Evolutionary conservation across 2,329 filamentous ascomycete species (phyloP), one percentile per base, ranked within the genome.

Genomic region (Dactylellina sp.): DNA sequence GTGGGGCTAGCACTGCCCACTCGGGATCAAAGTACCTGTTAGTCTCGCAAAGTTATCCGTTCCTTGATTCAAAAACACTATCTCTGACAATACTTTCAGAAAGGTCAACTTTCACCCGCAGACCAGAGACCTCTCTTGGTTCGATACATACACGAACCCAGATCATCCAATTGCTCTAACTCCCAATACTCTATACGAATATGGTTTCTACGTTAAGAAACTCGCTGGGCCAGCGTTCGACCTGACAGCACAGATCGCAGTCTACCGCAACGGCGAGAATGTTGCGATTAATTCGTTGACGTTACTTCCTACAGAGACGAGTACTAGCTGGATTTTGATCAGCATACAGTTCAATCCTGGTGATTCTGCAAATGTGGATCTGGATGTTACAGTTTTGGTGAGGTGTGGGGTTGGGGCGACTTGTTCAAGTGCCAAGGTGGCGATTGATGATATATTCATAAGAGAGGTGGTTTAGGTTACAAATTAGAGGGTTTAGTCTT

Each of bases 271-370:
- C 25, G 49, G 60, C 9, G 49, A 63, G 28, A 53, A 55, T 22
- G 49, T 53, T n/a, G 60, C 60, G 11, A 35, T 55, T 7, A 55
- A 55, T 37, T 63, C 60, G 1, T 22, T 11, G 46, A 55, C 49
- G 3, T 14, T 63, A 20, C 40, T 46, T 9, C 35, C 60, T 12
- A 6, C 25, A 9, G 24, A 63, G 24, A 63, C 35, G 20, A 63
- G 60, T 16, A 63, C 47, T 4, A 55, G 47, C 24, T 63, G 49
- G 60, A 53, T 20, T 2, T 55, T 53, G 47, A 52, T 53, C 4
- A 63, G 60, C 12, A 46, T 63, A 22, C 60, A 53, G 18, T 63
- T 55, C 35, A 63, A 63, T 18, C 46, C 49, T 11, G 60, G 60
- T 9, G 60, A 61, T 44, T 44, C 52, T 35, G 60, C 60, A 3